Evolutionary conservation across 208 protist genomes (phyloP).

Genomic region (Trypanosomatidae sp.): DNA sequence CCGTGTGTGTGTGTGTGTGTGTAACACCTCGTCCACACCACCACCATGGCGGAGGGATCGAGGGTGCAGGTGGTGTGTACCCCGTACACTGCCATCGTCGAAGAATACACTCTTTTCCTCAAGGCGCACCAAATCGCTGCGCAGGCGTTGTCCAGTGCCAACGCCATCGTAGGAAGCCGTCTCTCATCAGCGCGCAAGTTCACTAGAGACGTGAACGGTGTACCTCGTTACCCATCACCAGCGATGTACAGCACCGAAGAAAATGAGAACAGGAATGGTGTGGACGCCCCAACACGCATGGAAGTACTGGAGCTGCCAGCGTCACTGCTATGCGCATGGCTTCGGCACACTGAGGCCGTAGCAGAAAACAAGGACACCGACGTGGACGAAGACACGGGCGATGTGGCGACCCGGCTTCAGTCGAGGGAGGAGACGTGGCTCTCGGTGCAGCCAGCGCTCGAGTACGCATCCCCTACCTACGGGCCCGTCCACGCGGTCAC

Average conservation of each 20-base stretch:
- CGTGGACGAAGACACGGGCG: neutral
- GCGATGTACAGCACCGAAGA: neutral
- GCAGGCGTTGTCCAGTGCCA: neutral
- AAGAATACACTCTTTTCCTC: slow-evolving; percentile 16
- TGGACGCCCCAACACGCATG: slow-evolving; percentile 6
- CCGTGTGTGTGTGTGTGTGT: neutral
- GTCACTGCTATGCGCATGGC: slow-evolving; percentile 10
- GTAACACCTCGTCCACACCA: neutral
- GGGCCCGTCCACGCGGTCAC: slow-evolving; percentile 13
- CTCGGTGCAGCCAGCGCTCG: slow-evolving; percentile 25
- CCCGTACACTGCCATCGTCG: slow-evolving; percentile 9
- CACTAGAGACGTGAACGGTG: neutral
- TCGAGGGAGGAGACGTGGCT: slow-evolving; percentile 7
- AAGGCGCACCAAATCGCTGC: slow-evolving; percentile 17
- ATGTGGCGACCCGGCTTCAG: neutral
- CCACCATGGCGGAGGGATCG: neutral
- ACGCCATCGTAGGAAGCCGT: neutral
- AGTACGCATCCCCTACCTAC: slow-evolving; percentile 21
- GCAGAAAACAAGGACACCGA: neutral
- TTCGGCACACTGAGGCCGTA: slow-evolving; percentile 4
- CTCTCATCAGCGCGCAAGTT: neutral
- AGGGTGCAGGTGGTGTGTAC: slow-evolving; percentile 18
- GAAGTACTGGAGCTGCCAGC: slow-evolving; percentile 5
- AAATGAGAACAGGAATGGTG: neutral
- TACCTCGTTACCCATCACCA: neutral